Percentiles rank a stretch among this genome's conserved stretches.
phyloP scores from a whole-genome alignment of 352 stramenopile genomes.

The Globisporangium apiculatum region DNA sequence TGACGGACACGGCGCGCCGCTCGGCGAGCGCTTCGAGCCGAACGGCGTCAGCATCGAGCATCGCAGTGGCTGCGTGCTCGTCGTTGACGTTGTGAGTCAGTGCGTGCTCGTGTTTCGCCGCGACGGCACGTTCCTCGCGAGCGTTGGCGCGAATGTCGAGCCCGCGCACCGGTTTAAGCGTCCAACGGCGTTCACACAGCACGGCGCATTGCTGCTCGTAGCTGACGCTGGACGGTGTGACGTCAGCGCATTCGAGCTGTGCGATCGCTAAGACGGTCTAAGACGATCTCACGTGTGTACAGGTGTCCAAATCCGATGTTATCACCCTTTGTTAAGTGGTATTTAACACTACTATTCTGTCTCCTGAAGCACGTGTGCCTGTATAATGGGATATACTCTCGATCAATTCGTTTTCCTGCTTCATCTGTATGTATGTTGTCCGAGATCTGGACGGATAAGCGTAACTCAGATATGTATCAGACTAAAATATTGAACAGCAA shows the following conservation, averaged over 20 bases:
- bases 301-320: too few species aligned
- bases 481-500: too few species aligned
- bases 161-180: conserved; percentile 33
- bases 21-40: conserved; percentile 34
- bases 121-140: conserved; percentile 30
- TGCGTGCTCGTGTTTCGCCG: conserved; percentile 43
- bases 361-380: too few species aligned
- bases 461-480: too few species aligned
- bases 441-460: too few species aligned
- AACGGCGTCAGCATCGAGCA: conserved; percentile 33
- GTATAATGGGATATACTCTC: too few species aligned
- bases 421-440: too few species aligned
- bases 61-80: conserved; percentile 40
- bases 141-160: conserved; percentile 43
- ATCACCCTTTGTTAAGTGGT: too few species aligned
- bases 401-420: too few species aligned
- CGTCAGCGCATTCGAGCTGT: conserved; percentile 8
- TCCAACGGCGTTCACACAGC: conserved; percentile 16
- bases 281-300: too few species aligned
- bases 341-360: too few species aligned
- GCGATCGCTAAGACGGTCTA: too few species aligned
- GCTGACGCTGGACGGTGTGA: conserved; percentile 6
- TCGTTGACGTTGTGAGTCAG: conserved; percentile 32
- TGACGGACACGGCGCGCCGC: conserved; percentile 28
- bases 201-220: conserved; percentile 1